Conservation (phyloP, 2,329 filamentous ascomycete genomes). For the Hymenoscyphus repandus region DNA sequence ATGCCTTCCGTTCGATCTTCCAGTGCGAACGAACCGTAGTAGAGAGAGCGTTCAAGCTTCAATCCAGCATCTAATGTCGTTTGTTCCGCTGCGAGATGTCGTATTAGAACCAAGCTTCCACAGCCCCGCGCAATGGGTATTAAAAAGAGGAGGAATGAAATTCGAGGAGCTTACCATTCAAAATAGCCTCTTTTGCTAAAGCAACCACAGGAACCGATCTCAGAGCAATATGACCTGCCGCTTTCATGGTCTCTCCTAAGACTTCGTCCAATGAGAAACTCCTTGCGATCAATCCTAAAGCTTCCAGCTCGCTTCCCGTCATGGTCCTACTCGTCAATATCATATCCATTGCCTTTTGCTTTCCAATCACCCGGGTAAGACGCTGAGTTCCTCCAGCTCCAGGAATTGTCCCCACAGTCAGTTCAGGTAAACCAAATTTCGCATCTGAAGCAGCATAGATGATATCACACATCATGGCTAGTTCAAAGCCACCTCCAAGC, state of each 20-base stretch:
- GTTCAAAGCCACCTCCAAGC: constrained; percentile 46
- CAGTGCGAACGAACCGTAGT: constrained; percentile 32
- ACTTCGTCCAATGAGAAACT: constrained; percentile 34
- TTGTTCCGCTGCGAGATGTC: constrained; percentile 35
- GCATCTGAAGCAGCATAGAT: constrained; percentile 29
- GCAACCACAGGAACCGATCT: constrained; percentile 37
- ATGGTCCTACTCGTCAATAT: constrained; percentile 20
- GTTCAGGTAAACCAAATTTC: constrained; percentile 31
- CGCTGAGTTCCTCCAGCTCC: constrained; percentile 31
- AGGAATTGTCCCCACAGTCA: constrained; percentile 31
- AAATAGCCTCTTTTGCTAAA: constrained; percentile 40
- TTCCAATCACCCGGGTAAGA: constrained; percentile 33
- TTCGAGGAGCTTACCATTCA: constrained; percentile 32
- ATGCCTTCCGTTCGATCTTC: constrained; percentile 56
- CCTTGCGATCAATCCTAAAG: constrained; percentile 21
- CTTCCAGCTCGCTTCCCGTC: constrained; percentile 16
- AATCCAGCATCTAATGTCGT: constrained; percentile 37
- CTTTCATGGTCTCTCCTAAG: constrained; percentile 33
- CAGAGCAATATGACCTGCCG: constrained; percentile 36
- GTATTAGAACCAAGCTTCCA: neutral
- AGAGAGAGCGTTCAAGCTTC: constrained; percentile 34
- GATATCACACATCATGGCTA: constrained; percentile 40
- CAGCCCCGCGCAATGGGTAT: neutral
- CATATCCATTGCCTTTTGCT: constrained; percentile 31
- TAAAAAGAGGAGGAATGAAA: neutral